Conservation (phyloP, 176 grass and related monocot species). For the Eleusine coracana region DNA sequence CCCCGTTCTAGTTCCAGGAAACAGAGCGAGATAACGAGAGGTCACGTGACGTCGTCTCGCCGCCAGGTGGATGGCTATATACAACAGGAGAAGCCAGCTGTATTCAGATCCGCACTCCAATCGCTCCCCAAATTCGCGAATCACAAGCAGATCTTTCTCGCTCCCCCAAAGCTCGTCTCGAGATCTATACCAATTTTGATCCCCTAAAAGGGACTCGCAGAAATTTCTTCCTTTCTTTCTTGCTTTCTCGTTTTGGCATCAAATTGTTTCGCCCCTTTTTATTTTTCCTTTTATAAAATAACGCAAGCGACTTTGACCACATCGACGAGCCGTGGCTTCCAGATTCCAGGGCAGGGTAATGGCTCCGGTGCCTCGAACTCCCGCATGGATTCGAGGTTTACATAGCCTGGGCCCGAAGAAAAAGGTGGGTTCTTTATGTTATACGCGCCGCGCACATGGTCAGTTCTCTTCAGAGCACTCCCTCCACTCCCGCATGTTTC, state of each 20-base stretch:
- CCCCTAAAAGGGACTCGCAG: neutral
- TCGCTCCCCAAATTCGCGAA: neutral
- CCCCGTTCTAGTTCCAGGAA: too few species aligned
- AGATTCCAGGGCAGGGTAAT: conserved; percentile 8
- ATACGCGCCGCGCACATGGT: conserved; percentile 47
- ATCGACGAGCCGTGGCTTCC: conserved; percentile 17
- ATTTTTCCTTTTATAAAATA: neutral
- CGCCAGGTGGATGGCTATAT: neutral
- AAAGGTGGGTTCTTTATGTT: conserved; percentile 37
- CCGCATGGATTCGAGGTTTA: conserved; percentile 50
- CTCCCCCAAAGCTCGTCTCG: neutral
- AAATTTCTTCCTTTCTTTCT: neutral
- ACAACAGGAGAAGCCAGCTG: neutral
- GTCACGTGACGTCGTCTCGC: neutral
- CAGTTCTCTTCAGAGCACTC: neutral
- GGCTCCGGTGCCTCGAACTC: conserved; percentile 6
- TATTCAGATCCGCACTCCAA: neutral
- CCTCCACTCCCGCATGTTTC: neutral
- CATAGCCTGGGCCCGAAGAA: conserved; percentile 26
- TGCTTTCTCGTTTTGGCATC: too few species aligned
- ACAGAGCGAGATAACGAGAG: neutral
- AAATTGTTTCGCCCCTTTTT: neutral
- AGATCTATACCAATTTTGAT: too few species aligned
- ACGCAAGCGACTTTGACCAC: neutral
- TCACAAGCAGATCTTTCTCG: neutral